Base-by-base conservation (phyloP, 805 yeast genomes). In the Tetrapisispora pingtungensis region DNA sequence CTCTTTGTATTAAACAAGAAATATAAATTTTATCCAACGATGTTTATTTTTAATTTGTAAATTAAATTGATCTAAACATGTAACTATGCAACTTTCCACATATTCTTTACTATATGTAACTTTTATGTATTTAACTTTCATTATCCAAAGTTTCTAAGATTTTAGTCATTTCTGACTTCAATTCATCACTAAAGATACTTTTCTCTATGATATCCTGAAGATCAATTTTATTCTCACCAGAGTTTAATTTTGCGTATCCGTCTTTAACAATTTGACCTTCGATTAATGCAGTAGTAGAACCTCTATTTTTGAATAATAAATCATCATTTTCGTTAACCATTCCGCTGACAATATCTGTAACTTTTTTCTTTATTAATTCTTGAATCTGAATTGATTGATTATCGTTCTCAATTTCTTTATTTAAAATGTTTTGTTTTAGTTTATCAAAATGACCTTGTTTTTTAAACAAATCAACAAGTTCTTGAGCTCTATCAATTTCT, bases 361-460 rank as follows among this genome's bases (percentile, higher is more conserved):
- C 60, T 22, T 51, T 48, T 7, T 44, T 36, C 41, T 50, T 51
- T n/a, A 61, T 49, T 24, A 49, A 18, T 20, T 57, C 51, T 33
- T 52, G 54, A 1, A 40, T 17, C 7, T 40, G 19, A 5, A 4
- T 18, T 8, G 44, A 31, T 6, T 38, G 14, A 1, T 45, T 42
- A 10, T 44, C 43, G 6, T 40, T 33, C n/a, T 39, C 36, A 13
- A 45, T n/a, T 4, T 40, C 19, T n/a, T 42, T 46, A 3, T 54
- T 43, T 3, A 64, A 43, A 5, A 64, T 57, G 4, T 51, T 52
- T 17, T 50, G 48, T 40, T 63, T 63, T 10, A 58, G 17, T 37
- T 51, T 52, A 44, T 64, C 68, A 44, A 64, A 57, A 42, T 55
- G 47, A 7, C 68, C 68, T 33, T 58, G 54, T 35, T 50, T 56